Evolutionary conservation across 192 early-diverging fungal genomes (phyloP).

Genomic region (Dimargaris verticillata): DNA sequence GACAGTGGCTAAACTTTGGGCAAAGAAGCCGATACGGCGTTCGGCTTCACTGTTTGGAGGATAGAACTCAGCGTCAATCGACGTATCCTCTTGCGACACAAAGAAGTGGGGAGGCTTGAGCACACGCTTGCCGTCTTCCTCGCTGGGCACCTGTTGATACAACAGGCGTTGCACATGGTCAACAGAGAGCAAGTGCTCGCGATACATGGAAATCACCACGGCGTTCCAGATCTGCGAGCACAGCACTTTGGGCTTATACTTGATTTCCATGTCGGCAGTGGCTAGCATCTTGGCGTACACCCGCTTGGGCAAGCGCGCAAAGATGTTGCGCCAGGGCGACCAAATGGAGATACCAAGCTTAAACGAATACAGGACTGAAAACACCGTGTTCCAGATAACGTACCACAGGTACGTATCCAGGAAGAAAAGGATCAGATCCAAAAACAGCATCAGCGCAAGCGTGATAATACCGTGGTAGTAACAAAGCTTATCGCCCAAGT

Average conservation of each 20-base stretch:
- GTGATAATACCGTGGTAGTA: conserved; percentile 47
- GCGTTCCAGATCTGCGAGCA: conserved; percentile 77
- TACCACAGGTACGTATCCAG: conserved; percentile 81
- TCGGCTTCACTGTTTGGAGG: conserved; percentile 62
- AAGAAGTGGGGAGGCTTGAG: conserved; percentile 63
- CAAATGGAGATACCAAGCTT: conserved; percentile 65
- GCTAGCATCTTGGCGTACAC: conserved; percentile 61
- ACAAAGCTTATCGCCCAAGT: conserved; percentile 39
- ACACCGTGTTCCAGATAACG: conserved; percentile 66
- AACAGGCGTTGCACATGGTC: conserved; percentile 58
- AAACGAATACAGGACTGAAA: conserved; percentile 60
- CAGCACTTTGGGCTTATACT: conserved; percentile 61
- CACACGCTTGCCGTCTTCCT: conserved; percentile 43
- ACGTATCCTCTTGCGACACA: conserved; percentile 54
- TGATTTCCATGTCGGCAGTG: conserved; percentile 52
- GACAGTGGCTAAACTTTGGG: conserved; percentile 63
- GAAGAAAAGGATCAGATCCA: conserved; percentile 61
- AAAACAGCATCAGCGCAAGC: conserved; percentile 53
- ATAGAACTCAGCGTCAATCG: conserved; percentile 54
- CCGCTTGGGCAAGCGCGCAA: conserved; percentile 59
- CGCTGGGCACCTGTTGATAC: conserved; percentile 53
- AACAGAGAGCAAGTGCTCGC: conserved; percentile 56
- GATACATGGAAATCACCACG: conserved; percentile 68
- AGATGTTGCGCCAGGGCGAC: conserved; percentile 69
- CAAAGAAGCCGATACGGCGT: conserved; percentile 72